Conservation (phyloP, 495 filamentous ascomycete species). For the Elaphomyces granulatus region DNA sequence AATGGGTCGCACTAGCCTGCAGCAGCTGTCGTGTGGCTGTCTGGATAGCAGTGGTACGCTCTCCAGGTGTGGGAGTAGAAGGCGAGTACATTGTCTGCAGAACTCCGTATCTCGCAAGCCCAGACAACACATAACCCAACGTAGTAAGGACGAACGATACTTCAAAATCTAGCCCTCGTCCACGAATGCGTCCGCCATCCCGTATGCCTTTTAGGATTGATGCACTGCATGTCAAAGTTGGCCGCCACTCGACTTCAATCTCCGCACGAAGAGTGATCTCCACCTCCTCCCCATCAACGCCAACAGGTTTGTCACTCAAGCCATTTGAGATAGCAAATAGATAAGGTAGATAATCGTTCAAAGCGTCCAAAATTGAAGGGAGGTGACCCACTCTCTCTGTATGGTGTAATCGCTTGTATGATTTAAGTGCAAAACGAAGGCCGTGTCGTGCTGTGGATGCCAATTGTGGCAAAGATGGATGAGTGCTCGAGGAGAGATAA, state of each 20-base stretch:
- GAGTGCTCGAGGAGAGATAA: conserved; percentile 52
- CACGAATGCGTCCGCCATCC: conserved; percentile 33
- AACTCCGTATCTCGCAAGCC: conserved; percentile 49
- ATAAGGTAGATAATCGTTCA: conserved; percentile 68
- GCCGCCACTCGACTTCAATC: conserved; percentile 64
- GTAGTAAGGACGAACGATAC: conserved; percentile 63
- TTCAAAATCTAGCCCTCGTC: conserved; percentile 72
- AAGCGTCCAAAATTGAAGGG: conserved; percentile 44
- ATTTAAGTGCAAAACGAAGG: conserved; percentile 61
- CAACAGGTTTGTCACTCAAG: conserved; percentile 34
- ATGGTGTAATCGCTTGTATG: conserved; percentile 62
- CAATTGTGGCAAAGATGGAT: conserved; percentile 67
- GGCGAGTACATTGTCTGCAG: conserved; percentile 40
- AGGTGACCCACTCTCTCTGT: conserved; percentile 50
- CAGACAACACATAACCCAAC: conserved; percentile 55
- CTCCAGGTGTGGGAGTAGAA: conserved; percentile 44
- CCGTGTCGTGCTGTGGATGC: conserved; percentile 67
- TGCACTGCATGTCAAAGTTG: conserved; percentile 46
- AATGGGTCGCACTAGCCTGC: conserved; percentile 63
- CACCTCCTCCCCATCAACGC: conserved; percentile 42
- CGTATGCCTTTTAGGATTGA: conserved; percentile 21
- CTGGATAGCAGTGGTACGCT: conserved; percentile 52
- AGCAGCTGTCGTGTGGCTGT: conserved; percentile 67
- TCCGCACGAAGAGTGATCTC: conserved; percentile 47
- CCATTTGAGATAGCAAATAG: conserved; percentile 60